Evolutionary conservation across 305 asterid genomes (phyloP).

Genomic region (Solanum hybrid): DNA sequence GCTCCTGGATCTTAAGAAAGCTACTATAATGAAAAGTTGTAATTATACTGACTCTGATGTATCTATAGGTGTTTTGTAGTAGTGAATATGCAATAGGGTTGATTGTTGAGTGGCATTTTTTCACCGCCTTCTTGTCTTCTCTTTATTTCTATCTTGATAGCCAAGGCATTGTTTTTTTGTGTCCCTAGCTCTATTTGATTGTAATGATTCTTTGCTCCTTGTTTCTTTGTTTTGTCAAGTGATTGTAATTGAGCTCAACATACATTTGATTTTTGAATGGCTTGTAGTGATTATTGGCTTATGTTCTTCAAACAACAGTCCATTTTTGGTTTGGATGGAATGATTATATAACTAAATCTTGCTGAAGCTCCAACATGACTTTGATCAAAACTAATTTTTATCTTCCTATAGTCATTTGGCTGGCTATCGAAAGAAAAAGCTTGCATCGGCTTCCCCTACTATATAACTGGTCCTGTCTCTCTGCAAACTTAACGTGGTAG

Average conservation of each 20-base stretch:
- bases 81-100: conserved; percentile 12
- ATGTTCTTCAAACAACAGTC: not conserved
- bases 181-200: conserved; percentile 50
- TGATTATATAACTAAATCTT: not conserved
- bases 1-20: conserved; percentile 28
- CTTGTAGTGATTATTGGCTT: not conserved
- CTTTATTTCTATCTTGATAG: conserved; percentile 19
- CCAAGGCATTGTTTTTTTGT: conserved; percentile 40
- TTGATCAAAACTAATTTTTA: not conserved
- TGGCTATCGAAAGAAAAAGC: not conserved
- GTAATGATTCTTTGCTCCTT: not conserved
- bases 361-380: not conserved
- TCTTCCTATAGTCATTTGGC: not conserved
- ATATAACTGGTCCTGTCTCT: not conserved
- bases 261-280: not conserved
- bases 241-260: not conserved
- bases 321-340: not conserved
- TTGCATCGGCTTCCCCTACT: not conserved
- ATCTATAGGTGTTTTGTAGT: conserved; percentile 18
- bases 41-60: conserved; percentile 28
- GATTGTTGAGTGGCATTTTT: conserved; percentile 14
- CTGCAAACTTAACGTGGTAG: not conserved
- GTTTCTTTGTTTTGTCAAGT: not conserved
- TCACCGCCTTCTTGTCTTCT: not conserved
- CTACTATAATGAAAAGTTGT: conserved; percentile 20